Evolutionary conservation across 2,329 filamentous ascomycete genomes (phyloP), one percentile per base, ranked within the genome.

Genomic region (Colletotrichum acutatum): DNA sequence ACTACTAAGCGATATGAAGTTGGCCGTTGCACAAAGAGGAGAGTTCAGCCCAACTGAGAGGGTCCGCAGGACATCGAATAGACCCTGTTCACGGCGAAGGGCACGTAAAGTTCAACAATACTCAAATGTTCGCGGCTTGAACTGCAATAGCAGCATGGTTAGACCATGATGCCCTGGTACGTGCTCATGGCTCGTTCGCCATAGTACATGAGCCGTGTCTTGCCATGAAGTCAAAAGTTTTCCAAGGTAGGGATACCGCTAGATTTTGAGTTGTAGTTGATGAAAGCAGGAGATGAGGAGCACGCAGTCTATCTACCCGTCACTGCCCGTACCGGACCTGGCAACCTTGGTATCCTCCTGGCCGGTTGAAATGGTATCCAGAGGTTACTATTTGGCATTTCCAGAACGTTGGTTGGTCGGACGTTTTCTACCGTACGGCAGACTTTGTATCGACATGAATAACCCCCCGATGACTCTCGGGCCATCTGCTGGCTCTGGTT

Each of bases 51-150:
- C 37, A 24, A 26, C 9, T 49, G 19, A 34, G 22, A 63, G 60
- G 60, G 59, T 19, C 66, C 56, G 26, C 68, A 53, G 46, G 24
- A n/a, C 68, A 11, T 26, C 5, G 53, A 28, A 19, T 57, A 52
- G 46, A 49, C 56, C 37, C 59, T 11, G 57, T 54, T 26, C 30
- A 49, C 30, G 14, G 54, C 30, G 26, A 34, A 59, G 22, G 42
- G 12, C 24, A 53, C n/a, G 34, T 22, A 71, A 14, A 57, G 62
- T 69, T 64, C 46, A n/a, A 60, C 30, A 53, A 54, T 34, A 34
- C 54, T 64, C 70, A 69, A 69, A 64, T 34, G 42, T 37, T 37
- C 32, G 53, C 54, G 66, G 64, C 64, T 34, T 62, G 59, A 72
- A 59, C 66, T 63, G 53, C 58, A 59, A 28, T n/a, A 28, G 22